A percentile compares a stretch with the other conserved stretches of the same genome.
Conservation (phyloP, 805 yeast species). For the Wickerhamomyces strasburgensis region DNA sequence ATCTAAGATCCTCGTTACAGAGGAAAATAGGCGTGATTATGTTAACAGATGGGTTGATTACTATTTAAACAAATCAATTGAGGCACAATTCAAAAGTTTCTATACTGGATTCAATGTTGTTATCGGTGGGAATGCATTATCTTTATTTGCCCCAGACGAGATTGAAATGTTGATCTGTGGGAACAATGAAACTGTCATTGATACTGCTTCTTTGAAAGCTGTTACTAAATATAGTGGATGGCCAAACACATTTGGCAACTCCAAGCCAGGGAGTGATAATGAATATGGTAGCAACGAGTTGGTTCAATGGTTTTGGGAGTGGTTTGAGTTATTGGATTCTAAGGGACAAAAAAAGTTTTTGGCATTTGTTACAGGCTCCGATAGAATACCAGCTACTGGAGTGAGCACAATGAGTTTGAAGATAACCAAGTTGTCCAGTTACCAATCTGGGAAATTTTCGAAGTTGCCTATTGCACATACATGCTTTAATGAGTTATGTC, state of each 20-base stretch:
- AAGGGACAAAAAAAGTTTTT: slow-evolving; percentile 58
- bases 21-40: slow-evolving; percentile 53
- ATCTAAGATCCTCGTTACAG: slow-evolving; percentile 45
- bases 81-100: slow-evolving; percentile 52
- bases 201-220: slow-evolving; percentile 58
- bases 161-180: slow-evolving; percentile 78
- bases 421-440: slow-evolving; percentile 47
- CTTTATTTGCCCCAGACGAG: slow-evolving; percentile 77
- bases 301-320: slow-evolving; percentile 86
- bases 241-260: too few relatives aligned
- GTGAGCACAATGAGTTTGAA: slow-evolving; percentile 68
- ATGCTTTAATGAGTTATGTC: slow-evolving; percentile 84
- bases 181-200: slow-evolving; percentile 57
- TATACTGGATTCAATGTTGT: slow-evolving; percentile 68
- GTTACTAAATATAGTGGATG: slow-evolving; percentile 76
- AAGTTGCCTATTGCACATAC: slow-evolving; percentile 86
- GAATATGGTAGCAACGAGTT: slow-evolving; percentile 36
- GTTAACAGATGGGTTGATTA: slow-evolving; percentile 59
- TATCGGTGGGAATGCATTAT: slow-evolving; percentile 75
- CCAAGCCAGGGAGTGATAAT: not conserved
- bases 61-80: slow-evolving; percentile 51
- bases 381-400: slow-evolving; percentile 91
- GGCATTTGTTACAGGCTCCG: slow-evolving; percentile 84
- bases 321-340: slow-evolving; percentile 42
- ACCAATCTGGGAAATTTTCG: slow-evolving; percentile 18